Evolutionary conservation across 2,329 filamentous ascomycete species (phyloP), one percentile per base, ranked within the genome.

Genomic region (Pseudocercospora vitis): DNA sequence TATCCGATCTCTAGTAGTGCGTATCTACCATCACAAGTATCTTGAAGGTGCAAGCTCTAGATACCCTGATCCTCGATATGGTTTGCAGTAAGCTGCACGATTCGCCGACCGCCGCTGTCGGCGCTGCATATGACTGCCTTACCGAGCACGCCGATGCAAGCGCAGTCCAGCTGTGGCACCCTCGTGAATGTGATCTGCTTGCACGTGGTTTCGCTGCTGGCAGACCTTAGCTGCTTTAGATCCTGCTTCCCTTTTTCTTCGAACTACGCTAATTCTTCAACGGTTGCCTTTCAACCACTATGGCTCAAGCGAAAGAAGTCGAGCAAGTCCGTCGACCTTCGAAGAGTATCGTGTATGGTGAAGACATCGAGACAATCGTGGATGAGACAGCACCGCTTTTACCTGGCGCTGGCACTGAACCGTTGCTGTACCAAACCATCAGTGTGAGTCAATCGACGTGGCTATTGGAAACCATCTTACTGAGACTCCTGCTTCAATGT

Each of bases 341-440:
- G 16, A 47, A 26, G 16, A 21, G 26, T 28, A 49, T 19, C 12
- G 26, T 32, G 31, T 31, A 52, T 23, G 51, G 37, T 23, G 51
- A 53, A 12, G 44, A 40, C 7, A n/a, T 39, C 18, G 37, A 50
- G 14, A 50, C 47, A 7, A 40, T 51, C 18, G 46, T 53, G 16
- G 56, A 57, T 40, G 56, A 59, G 32, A 24, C 32, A 29, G 49
- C 56, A 33, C 59, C 56, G 28, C 52, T 57, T 5, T 29, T 61
- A n/a, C 33, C 56, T 29, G 47, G 42, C 33, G 48, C 48, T 16
- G 50, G 40, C 7, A 42, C 50, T 5, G 53, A 58, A 19, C 24
- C 49, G 12, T 19, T 51, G 19, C 50, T 62, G 26, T 62, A 63
- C 48, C 52, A 46, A 29, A 62, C 61, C 6, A 53, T 63, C 37